A percentile compares a stretch with the other conserved stretches of the same genome.
These are phyloP conservation scores for Picea abies DNA, from an alignment of 83 land plant species.

Conservation along the genomic window DNA sequence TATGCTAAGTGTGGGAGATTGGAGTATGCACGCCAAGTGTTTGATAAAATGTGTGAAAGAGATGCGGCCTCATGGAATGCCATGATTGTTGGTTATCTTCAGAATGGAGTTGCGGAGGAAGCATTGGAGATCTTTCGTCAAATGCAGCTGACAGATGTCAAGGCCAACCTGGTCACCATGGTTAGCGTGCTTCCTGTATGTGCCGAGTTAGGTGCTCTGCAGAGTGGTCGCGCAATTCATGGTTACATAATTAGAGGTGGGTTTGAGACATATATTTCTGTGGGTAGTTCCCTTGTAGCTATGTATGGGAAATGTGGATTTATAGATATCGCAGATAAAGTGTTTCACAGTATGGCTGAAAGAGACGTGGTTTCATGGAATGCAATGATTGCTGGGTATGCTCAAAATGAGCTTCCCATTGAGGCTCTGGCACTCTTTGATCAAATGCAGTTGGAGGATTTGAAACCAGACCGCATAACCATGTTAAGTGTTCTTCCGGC, in stretches of 20 bases:
- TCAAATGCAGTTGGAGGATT: neutral
- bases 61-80: slow-evolving; percentile 47
- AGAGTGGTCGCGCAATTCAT: slow-evolving; percentile 26
- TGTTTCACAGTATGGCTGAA: slow-evolving; percentile 5
- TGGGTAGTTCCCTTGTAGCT: slow-evolving; percentile 16
- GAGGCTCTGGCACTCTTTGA: neutral
- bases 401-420: neutral
- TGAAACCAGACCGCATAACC: slow-evolving; percentile 1
- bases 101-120: slow-evolving; percentile 26
- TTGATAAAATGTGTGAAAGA: slow-evolving; percentile 28
- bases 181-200: slow-evolving; percentile 27
- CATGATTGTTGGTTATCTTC: slow-evolving; percentile 32
- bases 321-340: neutral
- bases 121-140: slow-evolving; percentile 25
- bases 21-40: slow-evolving; percentile 32
- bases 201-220: slow-evolving; percentile 1
- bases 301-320: slow-evolving; percentile 14
- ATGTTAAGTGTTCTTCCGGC: neutral
- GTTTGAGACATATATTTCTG: slow-evolving; percentile 5
- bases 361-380: slow-evolving; percentile 6
- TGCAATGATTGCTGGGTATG: slow-evolving; percentile 2
- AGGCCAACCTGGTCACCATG: slow-evolving; percentile 14
- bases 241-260: slow-evolving; percentile 18
- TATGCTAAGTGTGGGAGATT: slow-evolving; percentile 37
- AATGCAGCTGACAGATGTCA: slow-evolving; percentile 22